Evolutionary conservation across 1,139 yeast species (phyloP).

Genomic region (Yamadazyma mexicana): DNA sequence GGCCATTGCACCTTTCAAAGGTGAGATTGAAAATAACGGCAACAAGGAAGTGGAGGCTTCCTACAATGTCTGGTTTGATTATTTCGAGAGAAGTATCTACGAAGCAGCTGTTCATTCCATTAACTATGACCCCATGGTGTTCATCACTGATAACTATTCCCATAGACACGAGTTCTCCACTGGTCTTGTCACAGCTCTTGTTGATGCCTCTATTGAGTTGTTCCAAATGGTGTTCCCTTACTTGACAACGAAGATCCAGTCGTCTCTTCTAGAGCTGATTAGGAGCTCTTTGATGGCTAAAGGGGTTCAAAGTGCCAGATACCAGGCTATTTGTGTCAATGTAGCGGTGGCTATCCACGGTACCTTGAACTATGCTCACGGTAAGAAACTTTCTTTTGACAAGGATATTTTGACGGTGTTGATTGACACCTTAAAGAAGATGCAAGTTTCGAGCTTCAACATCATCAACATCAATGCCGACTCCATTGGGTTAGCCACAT

Average conservation of each 20-base stretch:
- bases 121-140: slow-evolving; percentile 35
- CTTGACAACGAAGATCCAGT: slow-evolving; percentile 79
- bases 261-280: slow-evolving; percentile 79
- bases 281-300: slow-evolving; percentile 49
- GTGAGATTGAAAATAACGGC: slow-evolving; percentile 9
- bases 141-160: slow-evolving; percentile 30
- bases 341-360: slow-evolving; percentile 65
- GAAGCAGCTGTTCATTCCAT: slow-evolving; percentile 29
- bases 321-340: slow-evolving; percentile 60
- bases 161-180: slow-evolving; percentile 25
- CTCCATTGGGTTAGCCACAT: slow-evolving; percentile 61
- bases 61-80: slow-evolving; percentile 30
- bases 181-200: slow-evolving; percentile 51
- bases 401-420: slow-evolving; percentile 50
- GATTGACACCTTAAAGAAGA: slow-evolving; percentile 55
- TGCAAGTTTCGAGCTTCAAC: slow-evolving; percentile 38
- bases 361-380: slow-evolving; percentile 37
- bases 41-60: slow-evolving; percentile 4
- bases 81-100: slow-evolving; percentile 27
- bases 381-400: slow-evolving; percentile 32
- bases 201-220: slow-evolving; percentile 77
- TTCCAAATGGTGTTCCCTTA: slow-evolving; percentile 72
- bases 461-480: slow-evolving; percentile 60
- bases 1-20: slow-evolving; percentile 2
- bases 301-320: slow-evolving; percentile 31